A percentile compares a stretch with the other conserved stretches of the same genome.
Conservation (phyloP, 148 eudicot genomes). For the Camellia sinensis region DNA sequence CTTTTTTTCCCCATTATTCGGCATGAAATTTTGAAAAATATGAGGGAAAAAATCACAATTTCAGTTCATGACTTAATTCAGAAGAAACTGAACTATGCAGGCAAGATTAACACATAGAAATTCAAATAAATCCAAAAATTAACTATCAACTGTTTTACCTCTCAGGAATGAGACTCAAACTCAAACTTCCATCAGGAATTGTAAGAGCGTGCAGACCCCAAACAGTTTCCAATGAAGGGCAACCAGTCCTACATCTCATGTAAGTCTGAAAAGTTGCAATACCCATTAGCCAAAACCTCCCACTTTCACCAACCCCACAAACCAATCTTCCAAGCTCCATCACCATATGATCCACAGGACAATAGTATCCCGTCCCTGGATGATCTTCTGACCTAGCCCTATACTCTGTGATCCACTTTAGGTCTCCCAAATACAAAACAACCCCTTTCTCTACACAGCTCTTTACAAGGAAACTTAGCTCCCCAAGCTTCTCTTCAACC, state of each 20-base stretch:
- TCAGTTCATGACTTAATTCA: not conserved
- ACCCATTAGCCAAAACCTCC: conserved; percentile 67
- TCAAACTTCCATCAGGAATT: conserved; percentile 56
- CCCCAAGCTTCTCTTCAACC: conserved; percentile 57
- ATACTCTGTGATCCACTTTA: conserved; percentile 71
- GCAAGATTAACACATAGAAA: not conserved
- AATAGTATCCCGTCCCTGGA: conserved; percentile 39
- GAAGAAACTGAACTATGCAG: not conserved
- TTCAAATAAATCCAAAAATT: not conserved
- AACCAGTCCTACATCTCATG: conserved; percentile 53
- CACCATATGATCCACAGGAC: conserved; percentile 73
- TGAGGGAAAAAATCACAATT: not conserved
- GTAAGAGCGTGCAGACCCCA: conserved; percentile 79
- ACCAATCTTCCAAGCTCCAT: conserved; percentile 64
- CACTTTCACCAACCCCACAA: conserved; percentile 34
- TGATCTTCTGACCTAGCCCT: conserved; percentile 33
- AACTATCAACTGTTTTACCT: conserved; percentile 37
- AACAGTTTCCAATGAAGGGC: conserved; percentile 55
- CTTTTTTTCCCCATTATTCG: not conserved
- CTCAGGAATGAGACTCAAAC: conserved; percentile 55
- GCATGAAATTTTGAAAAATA: not conserved
- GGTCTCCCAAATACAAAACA: conserved; percentile 70
- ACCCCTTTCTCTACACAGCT: conserved; percentile 54
- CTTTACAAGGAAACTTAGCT: conserved; percentile 49
- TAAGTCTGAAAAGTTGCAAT: conserved; percentile 78